Evolutionary conservation across 306 rosid genomes (phyloP).

Genomic region (Rubus idaeus): DNA sequence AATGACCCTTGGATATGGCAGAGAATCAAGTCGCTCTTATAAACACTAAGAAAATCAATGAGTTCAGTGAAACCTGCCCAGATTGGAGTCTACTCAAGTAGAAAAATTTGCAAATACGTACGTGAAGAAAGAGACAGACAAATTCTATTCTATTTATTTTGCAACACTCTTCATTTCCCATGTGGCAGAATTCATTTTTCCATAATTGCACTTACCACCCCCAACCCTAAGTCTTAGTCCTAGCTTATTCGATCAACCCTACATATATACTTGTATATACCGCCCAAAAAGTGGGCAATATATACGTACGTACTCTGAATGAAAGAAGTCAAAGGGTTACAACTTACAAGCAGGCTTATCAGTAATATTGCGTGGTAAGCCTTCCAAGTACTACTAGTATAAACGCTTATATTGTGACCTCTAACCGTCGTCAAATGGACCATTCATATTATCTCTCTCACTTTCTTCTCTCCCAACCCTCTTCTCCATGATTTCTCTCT

Average conservation of each 20-base stretch:
- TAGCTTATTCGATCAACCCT: not conserved
- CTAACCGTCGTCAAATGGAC: conserved; percentile 20
- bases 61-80: not conserved
- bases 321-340: not conserved
- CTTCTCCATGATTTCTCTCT: conserved; percentile 1
- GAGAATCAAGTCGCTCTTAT: conserved; percentile 5
- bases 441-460: conserved; percentile 31
- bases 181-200: not conserved
- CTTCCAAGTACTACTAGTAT: conserved; percentile 16
- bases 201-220: not conserved
- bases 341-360: not conserved
- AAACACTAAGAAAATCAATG: not conserved
- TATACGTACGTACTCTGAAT: too few species aligned
- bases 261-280: not conserved
- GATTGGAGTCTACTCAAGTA: not conserved
- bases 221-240: not conserved
- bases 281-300: not conserved
- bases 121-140: not conserved
- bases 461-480: conserved; percentile 22
- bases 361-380: conserved; percentile 28
- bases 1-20: not conserved
- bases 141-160: not conserved
- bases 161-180: not conserved
- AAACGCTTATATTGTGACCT: conserved; percentile 17
- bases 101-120: not conserved